Evolutionary conservation across 106 monocot species (phyloP).

Genomic region (Ottelia alismoides): DNA sequence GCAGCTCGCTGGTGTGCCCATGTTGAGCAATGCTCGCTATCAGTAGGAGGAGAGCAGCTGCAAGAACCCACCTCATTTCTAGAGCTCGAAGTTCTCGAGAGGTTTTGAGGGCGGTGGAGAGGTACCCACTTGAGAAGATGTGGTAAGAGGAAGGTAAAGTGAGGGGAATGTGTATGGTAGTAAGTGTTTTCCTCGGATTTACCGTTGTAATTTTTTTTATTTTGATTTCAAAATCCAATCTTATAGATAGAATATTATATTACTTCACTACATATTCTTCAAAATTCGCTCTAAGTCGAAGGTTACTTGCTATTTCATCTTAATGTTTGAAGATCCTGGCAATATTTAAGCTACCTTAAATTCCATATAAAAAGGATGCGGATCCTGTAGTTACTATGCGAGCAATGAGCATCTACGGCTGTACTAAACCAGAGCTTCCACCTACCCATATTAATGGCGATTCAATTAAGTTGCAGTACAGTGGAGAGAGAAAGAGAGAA

Average conservation of each 20-base stretch:
- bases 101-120: neutral
- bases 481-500: neutral
- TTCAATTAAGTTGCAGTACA: slow-evolving; percentile 17
- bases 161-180: slow-evolving; percentile 6
- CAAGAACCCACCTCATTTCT: slow-evolving; percentile 13
- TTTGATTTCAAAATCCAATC: too few relatives aligned
- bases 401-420: too few relatives aligned
- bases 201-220: slow-evolving; percentile 20
- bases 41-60: slow-evolving; percentile 7
- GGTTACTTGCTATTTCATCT: too few relatives aligned
- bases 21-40: neutral
- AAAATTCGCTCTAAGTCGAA: too few relatives aligned
- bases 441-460: slow-evolving; percentile 42
- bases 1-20: neutral
- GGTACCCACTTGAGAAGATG: neutral
- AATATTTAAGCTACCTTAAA: too few relatives aligned
- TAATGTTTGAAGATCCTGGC: too few relatives aligned
- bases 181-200: slow-evolving; percentile 10
- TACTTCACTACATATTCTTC: too few relatives aligned
- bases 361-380: too few relatives aligned
- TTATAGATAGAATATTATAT: too few relatives aligned
- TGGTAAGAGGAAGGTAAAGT: neutral
- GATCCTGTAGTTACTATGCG: too few relatives aligned
- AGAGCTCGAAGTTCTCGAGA: neutral
- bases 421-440: slow-evolving; percentile 20